Base-by-base conservation (phyloP, 371 early-diverging fungal species). In the Lichtheimia ramosa region DNA sequence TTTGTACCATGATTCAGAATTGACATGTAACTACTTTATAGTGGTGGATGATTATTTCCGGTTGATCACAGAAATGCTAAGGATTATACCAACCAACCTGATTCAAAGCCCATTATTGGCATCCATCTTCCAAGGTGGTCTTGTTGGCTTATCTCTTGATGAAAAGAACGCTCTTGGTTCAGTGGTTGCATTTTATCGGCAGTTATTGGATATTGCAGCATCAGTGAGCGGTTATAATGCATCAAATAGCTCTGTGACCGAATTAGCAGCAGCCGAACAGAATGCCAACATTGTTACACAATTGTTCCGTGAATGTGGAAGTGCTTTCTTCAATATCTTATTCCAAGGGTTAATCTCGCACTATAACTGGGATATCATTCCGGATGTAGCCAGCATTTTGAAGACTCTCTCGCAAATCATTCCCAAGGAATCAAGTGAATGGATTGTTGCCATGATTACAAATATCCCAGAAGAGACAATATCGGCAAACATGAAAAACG, bases 1-100 rank as follows among this genome's bases (percentile, higher is more conserved):
- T 49, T 3, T 3, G 15, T 66, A 24, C 39, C 27, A 42, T n/a
- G 14, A 14, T 10, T 15, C n/a, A 21, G 42, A 5, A 4, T 13
- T 16, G 20, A 14, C 28, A 53, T 12, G 8, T 7, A 20, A 14
- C 0, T 53, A 54, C 43, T 51, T 20, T 51, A 18, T 55, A 82
- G 87, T 89, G 48, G 71, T 89, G 34, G 89, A 89, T 59, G 89
- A 90, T 42, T 89, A 86, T 68, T 89, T 87, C 68, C 73, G 82
- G 21, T 63, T 90, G 59, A 62, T 85, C 12, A 76, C 77, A 34
- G 73, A 75, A 23, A 71, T 81, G 3, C 61, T 87, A 49, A 81
- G 88, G 25, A 56, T 65, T 6, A 81, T 82, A 50, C 91, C 93
- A 0, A 66, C 72, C 7, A 80, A 85, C 34, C 75, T 88, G 43